phyloP scores from a whole-genome alignment of 1,284 basidiomycete species.

The Xanthoconium separans region DNA sequence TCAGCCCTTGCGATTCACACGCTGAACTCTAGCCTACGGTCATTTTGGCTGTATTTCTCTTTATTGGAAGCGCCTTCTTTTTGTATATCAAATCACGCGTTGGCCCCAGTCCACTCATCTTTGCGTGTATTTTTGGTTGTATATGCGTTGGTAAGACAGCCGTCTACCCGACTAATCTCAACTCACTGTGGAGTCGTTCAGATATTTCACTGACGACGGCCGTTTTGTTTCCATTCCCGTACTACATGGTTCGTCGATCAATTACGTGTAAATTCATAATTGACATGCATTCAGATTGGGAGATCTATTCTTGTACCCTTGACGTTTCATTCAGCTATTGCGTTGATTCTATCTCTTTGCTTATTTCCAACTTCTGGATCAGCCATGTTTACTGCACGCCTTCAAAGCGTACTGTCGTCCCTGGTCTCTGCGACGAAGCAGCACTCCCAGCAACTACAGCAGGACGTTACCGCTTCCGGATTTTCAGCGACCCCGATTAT shows the following conservation, averaged over 20 bases:
- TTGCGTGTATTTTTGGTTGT: slow-evolving; percentile 60
- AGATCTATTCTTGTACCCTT: slow-evolving; percentile 60
- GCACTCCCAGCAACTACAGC: slow-evolving; percentile 50
- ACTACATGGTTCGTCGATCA: slow-evolving; percentile 45
- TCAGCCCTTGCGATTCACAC: slow-evolving; percentile 3
- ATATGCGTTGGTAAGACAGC: slow-evolving; percentile 48
- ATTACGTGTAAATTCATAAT: neutral
- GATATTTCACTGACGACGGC: slow-evolving; percentile 63
- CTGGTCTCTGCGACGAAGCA: slow-evolving; percentile 47
- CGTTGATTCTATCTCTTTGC: slow-evolving; percentile 50
- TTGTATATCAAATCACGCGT: slow-evolving; percentile 64
- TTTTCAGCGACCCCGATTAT: slow-evolving; percentile 44
- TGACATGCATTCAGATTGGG: slow-evolving; percentile 41
- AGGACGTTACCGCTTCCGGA: slow-evolving; percentile 44
- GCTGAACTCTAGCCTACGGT: slow-evolving; percentile 47
- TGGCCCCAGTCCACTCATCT: slow-evolving; percentile 66
- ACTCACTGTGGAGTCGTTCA: slow-evolving; percentile 21
- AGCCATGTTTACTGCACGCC: slow-evolving; percentile 54
- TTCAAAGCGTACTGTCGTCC: slow-evolving; percentile 54
- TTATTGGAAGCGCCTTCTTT: slow-evolving; percentile 58
- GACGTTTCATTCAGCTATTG: slow-evolving; percentile 58
- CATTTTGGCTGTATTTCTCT: slow-evolving; percentile 66
- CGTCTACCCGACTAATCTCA: neutral
- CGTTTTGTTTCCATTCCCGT: slow-evolving; percentile 65
- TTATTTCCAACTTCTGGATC: slow-evolving; percentile 72